Conservation (phyloP, 495 filamentous ascomycete genomes). For the Lasiosphaeria miniovina region DNA sequence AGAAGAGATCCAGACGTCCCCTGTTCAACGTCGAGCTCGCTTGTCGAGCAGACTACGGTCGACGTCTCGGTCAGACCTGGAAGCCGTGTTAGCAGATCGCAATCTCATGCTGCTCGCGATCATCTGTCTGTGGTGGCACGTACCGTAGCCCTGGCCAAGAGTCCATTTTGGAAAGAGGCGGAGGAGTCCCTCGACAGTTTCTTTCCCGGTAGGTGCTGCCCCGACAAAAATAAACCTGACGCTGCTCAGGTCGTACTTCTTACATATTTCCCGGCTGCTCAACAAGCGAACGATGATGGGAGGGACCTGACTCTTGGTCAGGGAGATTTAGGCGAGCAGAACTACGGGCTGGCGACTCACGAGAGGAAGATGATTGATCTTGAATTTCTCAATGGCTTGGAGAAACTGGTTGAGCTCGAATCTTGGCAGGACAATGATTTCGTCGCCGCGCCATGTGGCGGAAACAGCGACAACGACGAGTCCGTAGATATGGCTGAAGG, state of each 20-base stretch:
- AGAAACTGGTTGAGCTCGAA: constrained; percentile 72
- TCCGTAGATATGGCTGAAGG: constrained; percentile 83
- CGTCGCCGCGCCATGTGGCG: constrained; percentile 70
- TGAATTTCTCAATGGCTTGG: constrained; percentile 65
- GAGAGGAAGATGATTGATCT: constrained; percentile 67
- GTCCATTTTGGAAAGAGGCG: constrained; percentile 62
- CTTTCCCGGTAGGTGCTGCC: constrained; percentile 77
- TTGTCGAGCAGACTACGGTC: constrained; percentile 68
- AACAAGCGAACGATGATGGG: constrained; percentile 83
- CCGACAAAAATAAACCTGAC: constrained; percentile 70
- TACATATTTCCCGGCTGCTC: constrained; percentile 58
- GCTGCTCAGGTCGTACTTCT: constrained; percentile 72
- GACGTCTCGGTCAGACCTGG: constrained; percentile 76
- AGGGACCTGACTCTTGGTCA: constrained; percentile 56
- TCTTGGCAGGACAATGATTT: constrained; percentile 75
- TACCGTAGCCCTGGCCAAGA: constrained; percentile 81
- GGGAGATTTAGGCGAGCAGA: background rate
- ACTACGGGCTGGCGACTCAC: constrained; percentile 32
- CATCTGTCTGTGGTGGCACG: constrained; percentile 6
- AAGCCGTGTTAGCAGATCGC: background rate
- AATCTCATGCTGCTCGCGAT: background rate
- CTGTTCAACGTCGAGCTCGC: constrained; percentile 63
- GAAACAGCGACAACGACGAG: constrained; percentile 73
- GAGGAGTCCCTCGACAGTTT: constrained; percentile 68
- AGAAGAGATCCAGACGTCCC: constrained; percentile 73